Base-by-base conservation (phyloP, 306 rosid species). In the Fragaria vesca region DNA sequence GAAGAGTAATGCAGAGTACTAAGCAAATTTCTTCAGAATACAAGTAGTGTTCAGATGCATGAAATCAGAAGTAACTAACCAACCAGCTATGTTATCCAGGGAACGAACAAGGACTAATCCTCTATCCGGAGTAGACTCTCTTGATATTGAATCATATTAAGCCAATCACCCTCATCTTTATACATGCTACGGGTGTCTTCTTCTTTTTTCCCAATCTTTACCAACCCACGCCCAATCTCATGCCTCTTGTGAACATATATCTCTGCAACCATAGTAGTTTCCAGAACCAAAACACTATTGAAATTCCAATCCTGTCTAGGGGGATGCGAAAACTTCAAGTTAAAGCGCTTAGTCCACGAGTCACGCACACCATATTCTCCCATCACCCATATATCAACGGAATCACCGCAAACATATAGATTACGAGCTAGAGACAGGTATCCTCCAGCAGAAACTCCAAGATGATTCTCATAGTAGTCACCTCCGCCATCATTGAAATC, bases 331-430 rank as follows among this genome's bases (percentile, higher is more conserved):
- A 57, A 2, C 24, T 6, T 15, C 3, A 30, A 48, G 24, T 8
- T 71, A 48, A 3, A 71, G 8, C 30, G 43, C 26, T 48, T 46
- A 24, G 6, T 8, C 61, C 74, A 71, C 1, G 74, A 48, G 3
- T 48, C 60, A 48, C 26, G 12, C 61, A 47, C 74, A 28, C 8
- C 61, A 48, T 71, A 47, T 16, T 71, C 60, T 47, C 42, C 50
- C 74, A 71, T 28, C 28, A 28, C 24, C 74, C 74, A 71, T 1
- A 48, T 1, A 47, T 48, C 28, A 48, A 71, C 18, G 9, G 0
- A n/a, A 2, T 6, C 10, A 45, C 0, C 5, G 5, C 26, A 30
- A 0, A 4, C 7, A 0, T 0, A 45, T 1, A 15, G 4, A 26
- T 24, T 3, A 47, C 24, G 4, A 9, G 15, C 6, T 8, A 48